A percentile compares a stretch with the other conserved stretches of the same genome.
Evolutionary conservation across 179 eudicot species (phyloP).

Genomic region (Carnegiea gigantea): DNA sequence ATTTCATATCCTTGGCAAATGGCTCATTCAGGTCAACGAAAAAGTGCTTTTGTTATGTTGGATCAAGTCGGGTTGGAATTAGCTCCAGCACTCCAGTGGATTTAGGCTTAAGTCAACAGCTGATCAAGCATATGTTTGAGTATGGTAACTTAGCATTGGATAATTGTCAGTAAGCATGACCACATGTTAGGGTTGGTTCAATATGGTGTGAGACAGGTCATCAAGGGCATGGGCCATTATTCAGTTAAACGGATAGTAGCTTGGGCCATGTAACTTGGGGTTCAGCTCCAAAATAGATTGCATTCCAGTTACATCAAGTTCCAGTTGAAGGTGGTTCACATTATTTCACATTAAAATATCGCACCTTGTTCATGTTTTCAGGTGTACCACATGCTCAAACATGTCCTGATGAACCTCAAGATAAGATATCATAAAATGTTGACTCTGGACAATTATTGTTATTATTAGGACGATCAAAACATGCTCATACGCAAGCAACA

Average conservation of each 20-base stretch:
- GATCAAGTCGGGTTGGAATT: neutral
- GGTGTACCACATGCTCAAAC: neutral
- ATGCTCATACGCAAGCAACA: neutral
- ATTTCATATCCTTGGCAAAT: neutral
- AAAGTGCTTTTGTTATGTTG: neutral
- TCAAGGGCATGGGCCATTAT: neutral
- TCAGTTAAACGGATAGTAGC: neutral
- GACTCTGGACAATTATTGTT: neutral
- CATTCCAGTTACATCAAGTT: neutral
- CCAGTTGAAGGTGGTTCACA: neutral
- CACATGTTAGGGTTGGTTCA: neutral
- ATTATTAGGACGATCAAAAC: neutral
- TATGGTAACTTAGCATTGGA: neutral
- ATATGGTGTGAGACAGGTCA: neutral
- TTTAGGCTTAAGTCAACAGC: neutral
- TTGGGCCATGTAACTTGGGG: neutral
- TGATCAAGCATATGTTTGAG: neutral
- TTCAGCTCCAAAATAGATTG: neutral
- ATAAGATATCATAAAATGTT: neutral
- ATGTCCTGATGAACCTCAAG: neutral
- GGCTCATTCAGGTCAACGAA: neutral
- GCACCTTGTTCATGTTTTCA: neutral
- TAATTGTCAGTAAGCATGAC: neutral
- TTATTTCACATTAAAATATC: neutral
- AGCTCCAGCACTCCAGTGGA: neutral